Evolutionary conservation across 1,284 basidiomycete genomes (phyloP), one percentile per base, ranked within the genome.

Genomic region (Fomitopsis palustris): DNA sequence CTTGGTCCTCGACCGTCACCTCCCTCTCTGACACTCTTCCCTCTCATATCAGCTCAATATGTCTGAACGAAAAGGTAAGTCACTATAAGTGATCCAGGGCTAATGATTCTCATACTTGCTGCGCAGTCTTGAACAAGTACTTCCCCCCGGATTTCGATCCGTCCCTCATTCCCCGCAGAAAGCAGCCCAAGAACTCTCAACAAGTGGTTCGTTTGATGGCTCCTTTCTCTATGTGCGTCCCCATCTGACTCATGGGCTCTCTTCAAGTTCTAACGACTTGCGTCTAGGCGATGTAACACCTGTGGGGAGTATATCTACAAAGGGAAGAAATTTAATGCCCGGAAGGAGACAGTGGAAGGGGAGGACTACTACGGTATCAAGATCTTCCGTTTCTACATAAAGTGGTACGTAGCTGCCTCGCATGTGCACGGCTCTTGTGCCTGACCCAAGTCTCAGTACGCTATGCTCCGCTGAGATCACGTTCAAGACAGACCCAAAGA

Each of bases 401-500:
- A 92, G 77, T 92, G 90, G 88, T 85, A 54, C 57, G 82, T 72
- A 16, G 3, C 12, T 19, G 9, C 33, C 10, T 19, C 35, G 31
- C 4, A 16, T 23, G 4, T 33, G 1, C 12, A 8, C 21, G n/a
- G 10, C 38, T 23, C 17, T 29, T 5, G 23, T 55, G 41, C 29
- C 53, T 62, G 2, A 59, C 33, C 7, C 1, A 19, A 2, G 37
- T 3, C 31, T 56, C 67, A 91, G 95, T 69, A 95, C 94, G 6
- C 78, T 94, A 49, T 98, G 95, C 72, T 97, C 95, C 2, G 92
- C 96, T 8, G 97, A 99, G 73, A 98, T 99, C 66, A 99, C 97
- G 0, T 99, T 99, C 87, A 98, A 98, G 75, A 99, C 96, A 0
- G 97, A 99, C 72, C 97, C 96, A 9, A 96, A 96, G 82, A 98